phyloP scores from a whole-genome alignment of 495 filamentous ascomycete species.

The Parathielavia hyrcaniae region DNA sequence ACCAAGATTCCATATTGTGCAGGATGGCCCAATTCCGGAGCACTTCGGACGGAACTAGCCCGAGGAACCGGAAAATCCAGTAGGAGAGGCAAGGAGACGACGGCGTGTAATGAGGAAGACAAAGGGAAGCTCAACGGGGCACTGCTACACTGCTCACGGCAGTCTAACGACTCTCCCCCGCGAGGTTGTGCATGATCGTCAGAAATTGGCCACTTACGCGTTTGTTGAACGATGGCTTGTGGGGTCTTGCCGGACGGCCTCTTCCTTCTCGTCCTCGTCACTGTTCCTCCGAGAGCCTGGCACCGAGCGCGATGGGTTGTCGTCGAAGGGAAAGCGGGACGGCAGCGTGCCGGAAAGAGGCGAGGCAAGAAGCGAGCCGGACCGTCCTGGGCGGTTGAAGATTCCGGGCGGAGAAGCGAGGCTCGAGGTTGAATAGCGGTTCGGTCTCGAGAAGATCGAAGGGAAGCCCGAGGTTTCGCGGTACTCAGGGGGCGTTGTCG shows the following conservation, averaged over 20 bases:
- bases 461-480: conserved; percentile 65
- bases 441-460: conserved; percentile 65
- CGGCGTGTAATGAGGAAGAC: neutral
- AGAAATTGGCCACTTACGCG: conserved; percentile 48
- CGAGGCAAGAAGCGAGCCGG: conserved; percentile 63
- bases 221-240: conserved; percentile 61
- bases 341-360: conserved; percentile 50
- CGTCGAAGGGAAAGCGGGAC: conserved; percentile 47
- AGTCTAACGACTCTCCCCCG: neutral
- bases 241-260: conserved; percentile 56
- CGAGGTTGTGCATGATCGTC: neutral
- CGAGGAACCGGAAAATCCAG: neutral
- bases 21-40: neutral
- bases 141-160: neutral
- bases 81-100: neutral
- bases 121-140: neutral
- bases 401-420: conserved; percentile 73
- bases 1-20: neutral
- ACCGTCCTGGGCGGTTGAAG: conserved; percentile 65
- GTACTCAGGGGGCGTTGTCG: conserved; percentile 94
- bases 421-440: conserved; percentile 76
- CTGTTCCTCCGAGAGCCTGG: conserved; percentile 80
- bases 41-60: neutral
- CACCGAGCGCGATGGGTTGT: conserved; percentile 71
- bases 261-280: conserved; percentile 68